Conservation (phyloP, 129 eudicot genomes). For the Tagetes patula region DNA sequence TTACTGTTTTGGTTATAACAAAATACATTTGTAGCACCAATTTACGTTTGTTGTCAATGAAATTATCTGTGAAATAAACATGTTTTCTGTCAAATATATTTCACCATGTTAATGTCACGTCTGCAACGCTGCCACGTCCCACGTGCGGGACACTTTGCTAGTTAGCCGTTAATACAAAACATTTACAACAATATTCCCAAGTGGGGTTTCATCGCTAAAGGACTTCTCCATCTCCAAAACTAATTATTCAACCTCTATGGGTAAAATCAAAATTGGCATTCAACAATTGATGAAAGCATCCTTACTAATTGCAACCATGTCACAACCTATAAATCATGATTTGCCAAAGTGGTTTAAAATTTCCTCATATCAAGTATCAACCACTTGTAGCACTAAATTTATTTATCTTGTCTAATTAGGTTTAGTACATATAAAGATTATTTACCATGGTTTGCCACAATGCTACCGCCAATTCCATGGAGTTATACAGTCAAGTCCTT, state of each 20-base stretch:
- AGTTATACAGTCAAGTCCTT: constrained; percentile 15
- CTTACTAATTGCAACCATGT: background rate
- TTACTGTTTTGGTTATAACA: too few species aligned
- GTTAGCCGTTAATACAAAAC: constrained; percentile 11
- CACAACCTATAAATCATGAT: background rate
- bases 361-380: constrained; percentile 14
- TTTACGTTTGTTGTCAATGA: too few species aligned
- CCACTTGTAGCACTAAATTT: background rate
- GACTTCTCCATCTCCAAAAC: background rate
- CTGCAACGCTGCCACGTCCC: too few species aligned
- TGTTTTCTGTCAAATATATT: too few species aligned
- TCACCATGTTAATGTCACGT: too few species aligned
- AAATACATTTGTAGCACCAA: too few species aligned
- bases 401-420: background rate
- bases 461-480: constrained; percentile 38
- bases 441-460: constrained; percentile 46
- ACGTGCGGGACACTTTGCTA: too few species aligned
- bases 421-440: constrained; percentile 16
- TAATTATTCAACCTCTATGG: background rate
- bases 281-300: background rate
- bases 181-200: constrained; percentile 1
- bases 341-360: background rate
- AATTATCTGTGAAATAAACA: too few species aligned
- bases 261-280: background rate
- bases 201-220: constrained; percentile 12